Base-by-base conservation (phyloP, 2,329 filamentous ascomycete genomes). In the Trichophyton simii region DNA sequence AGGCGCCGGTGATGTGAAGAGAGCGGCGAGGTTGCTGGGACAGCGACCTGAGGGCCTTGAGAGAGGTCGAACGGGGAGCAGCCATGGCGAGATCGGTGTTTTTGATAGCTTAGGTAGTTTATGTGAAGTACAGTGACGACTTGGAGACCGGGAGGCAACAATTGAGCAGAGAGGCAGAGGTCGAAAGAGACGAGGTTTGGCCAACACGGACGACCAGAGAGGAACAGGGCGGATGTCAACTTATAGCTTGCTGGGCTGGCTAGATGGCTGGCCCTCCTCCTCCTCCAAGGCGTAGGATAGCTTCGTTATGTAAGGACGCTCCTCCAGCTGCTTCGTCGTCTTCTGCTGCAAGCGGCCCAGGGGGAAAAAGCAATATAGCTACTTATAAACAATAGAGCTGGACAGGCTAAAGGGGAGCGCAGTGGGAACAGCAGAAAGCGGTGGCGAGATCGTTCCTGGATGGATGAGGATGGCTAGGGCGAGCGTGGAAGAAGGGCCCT, bases 1-100 rank as follows among this genome's bases (percentile, higher is more conserved):
- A 77, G 44, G 80, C 79, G 60, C 82, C 82, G 41, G 83, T 85
- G 75, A 85, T 83, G 73, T 82, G 80, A 58, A 85, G 77, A 61
- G 72, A 71, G 66, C 83, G 82, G 66, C 74, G 75, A 60, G 69
- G 68, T 57, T 75, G 72, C 65, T 74, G 71, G 4, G 75, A 73
- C 22, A 78, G 72, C 65, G 72, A 68, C 66, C 76, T 75, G 41
- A 79, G 69, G 63, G 75, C 76, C 64, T 76, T 76, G 60, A 79
- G 67, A 13, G 77, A 78, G 36, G 72, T 71, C 48, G 76, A 75
- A 63, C 75, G 75, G 63, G 76, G 70, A 69, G 76, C 76, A 61
- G 76, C 71, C 77, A 79, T 79, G 65, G 41, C 18, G 20, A 8
- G n/a, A 13, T 3, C 2, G 4, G n/a, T 44, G n/a, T 7, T 11